phyloP scores from a whole-genome alignment of 371 early-diverging fungal species.

The Mortierella sp. region DNA sequence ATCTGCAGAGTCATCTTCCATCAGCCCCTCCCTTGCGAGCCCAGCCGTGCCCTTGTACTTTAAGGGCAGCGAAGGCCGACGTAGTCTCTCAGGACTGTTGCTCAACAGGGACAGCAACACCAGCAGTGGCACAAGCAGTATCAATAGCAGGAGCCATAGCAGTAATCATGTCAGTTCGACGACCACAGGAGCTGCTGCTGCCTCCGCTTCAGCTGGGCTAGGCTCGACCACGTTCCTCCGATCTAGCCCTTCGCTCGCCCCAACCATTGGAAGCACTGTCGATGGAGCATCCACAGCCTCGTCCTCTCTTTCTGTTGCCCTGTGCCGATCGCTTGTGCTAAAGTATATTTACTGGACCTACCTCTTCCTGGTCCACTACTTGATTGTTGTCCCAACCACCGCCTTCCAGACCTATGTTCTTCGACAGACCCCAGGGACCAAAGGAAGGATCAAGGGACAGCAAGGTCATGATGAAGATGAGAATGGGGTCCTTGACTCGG shows the following conservation, averaged over 20 bases:
- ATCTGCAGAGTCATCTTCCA: conserved; percentile 3
- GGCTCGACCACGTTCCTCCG: conserved; percentile 37
- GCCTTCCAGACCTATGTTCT: conserved; percentile 22
- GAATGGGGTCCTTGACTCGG: conserved; percentile 4
- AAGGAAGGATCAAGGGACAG: neutral
- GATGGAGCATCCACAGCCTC: conserved; percentile 15
- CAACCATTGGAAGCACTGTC: too few relatives aligned
- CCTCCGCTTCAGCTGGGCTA: neutral
- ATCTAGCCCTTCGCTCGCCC: too few relatives aligned
- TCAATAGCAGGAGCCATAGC: neutral
- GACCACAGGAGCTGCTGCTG: neutral
- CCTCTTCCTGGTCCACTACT: conserved; percentile 27
- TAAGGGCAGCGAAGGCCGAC: neutral
- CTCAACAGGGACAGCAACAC: neutral
- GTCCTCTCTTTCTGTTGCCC: conserved; percentile 36
- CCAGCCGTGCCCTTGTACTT: neutral
- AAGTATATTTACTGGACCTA: conserved; percentile 50
- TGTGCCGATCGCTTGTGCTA: conserved; percentile 44
- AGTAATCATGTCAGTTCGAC: neutral
- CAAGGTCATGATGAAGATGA: neutral
- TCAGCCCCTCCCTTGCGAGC: conserved; percentile 1
- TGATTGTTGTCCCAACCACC: conserved; percentile 22
- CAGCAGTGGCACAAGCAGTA: neutral
- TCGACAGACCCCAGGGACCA: neutral
- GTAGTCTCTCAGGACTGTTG: neutral